Evolutionary conservation across 805 yeast species (phyloP), one percentile per base, ranked within the genome.

Genomic region (Metschnikowia kofuensis): DNA sequence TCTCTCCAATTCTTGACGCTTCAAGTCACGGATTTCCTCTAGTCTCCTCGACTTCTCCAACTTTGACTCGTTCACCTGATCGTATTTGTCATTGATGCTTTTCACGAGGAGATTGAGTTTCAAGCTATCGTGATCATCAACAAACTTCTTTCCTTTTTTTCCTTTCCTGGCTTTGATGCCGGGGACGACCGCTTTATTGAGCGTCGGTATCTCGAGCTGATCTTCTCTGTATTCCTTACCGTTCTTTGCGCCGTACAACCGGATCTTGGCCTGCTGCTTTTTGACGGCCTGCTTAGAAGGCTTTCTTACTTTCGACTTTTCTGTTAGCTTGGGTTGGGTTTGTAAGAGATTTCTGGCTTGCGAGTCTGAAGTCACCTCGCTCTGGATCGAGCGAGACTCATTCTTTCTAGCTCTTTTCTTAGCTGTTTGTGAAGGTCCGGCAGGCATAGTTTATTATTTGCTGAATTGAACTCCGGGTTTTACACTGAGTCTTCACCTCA

Each of bases 11-110:
- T 94, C 98, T 68, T 84, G 77, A 61, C 89, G 82, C 72, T 87
- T 89, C 55, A 89, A 73, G 39, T 89, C 96, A 62, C 99, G 79
- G 50, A 92, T 80, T 58, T 88, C 96, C 67, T 92, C 97, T 42
- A 94, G 75, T 67, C 96, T 84, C 62, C 88, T 82, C 0, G 96
- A 84, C 63, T 88, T 89, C 63, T 92, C 99, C 48, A 94, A 74
- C 68, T 90, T 94, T 57, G 96, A 86, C 61, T 91, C 96, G 58
- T 85, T 84, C 8, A 82, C 79, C 38, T 80, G 77, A 53, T 92
- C 97, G 55, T 83, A 77, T 52, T 84, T 80, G 62, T 90, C 96
- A 59, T 89, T 90, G 47, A 94, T 89, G 31, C 85, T 81, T 55
- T 83, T 85, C 45, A 91, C 82, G 51, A 92, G 75, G 66, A 95